Evolutionary conservation across 306 rosid genomes (phyloP).

Genomic region (Begonia loranthoides): DNA sequence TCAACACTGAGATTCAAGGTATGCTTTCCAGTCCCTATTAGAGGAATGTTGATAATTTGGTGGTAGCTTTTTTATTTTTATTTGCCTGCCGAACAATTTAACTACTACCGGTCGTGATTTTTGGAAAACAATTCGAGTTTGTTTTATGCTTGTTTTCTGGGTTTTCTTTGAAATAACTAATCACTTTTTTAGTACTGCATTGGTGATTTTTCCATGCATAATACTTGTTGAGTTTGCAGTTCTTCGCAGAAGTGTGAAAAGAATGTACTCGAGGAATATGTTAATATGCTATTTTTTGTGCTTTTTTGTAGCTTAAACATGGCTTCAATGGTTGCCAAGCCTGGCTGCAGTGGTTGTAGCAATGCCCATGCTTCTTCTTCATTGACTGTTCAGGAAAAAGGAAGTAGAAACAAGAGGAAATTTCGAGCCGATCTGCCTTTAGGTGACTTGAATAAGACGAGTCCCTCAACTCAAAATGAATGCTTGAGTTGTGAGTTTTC

Average conservation of each 20-base stretch:
- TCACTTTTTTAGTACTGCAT: slow-evolving; percentile 8
- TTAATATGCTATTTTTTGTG: not conserved
- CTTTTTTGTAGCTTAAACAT: slow-evolving; percentile 42
- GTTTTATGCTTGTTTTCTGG: not conserved
- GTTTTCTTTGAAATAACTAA: slow-evolving; percentile 9
- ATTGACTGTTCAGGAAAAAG: slow-evolving; percentile 61
- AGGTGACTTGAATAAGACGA: slow-evolving; percentile 39
- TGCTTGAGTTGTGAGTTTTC: slow-evolving; percentile 57
- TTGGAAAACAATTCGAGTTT: slow-evolving; percentile 10
- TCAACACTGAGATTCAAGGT: slow-evolving; percentile 28
- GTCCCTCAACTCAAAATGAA: slow-evolving; percentile 42
- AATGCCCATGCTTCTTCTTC: slow-evolving; percentile 41
- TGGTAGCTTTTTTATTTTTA: slow-evolving; percentile 10
- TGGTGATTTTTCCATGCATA: slow-evolving; percentile 7
- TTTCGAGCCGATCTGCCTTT: slow-evolving; percentile 80
- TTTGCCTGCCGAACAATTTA: slow-evolving; percentile 13
- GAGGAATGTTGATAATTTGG: slow-evolving; percentile 23
- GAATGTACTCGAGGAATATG: not conserved
- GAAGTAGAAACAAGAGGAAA: slow-evolving; percentile 85
- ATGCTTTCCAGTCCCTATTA: slow-evolving; percentile 18
- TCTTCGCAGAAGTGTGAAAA: too few species aligned
- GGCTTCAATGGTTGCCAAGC: slow-evolving; percentile 60
- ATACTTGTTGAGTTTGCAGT: too few species aligned
- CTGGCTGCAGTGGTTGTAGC: slow-evolving; percentile 15
- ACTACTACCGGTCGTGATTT: not conserved